These are phyloP conservation scores for Neurospora sp. DNA, from an alignment of 495 filamentous ascomycete species.

Conservation along the genomic window DNA sequence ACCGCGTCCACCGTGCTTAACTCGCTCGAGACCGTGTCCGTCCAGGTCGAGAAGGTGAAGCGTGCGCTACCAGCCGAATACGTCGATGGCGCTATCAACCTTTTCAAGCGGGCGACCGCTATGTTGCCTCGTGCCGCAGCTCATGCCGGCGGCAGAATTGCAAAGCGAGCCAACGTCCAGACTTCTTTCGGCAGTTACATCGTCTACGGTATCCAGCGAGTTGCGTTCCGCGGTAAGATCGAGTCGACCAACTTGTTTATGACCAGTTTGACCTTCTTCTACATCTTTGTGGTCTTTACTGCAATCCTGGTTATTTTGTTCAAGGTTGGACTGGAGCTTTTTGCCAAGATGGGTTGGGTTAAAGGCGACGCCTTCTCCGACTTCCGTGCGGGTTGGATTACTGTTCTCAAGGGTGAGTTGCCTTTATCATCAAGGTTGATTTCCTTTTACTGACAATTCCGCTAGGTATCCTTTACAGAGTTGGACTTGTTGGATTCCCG, in stretches of 20 bases:
- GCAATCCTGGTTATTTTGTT: constrained; percentile 65
- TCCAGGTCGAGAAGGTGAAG: constrained; percentile 65
- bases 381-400: constrained; percentile 79
- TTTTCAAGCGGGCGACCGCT: constrained; percentile 37
- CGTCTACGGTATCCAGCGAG: constrained; percentile 80
- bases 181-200: constrained; percentile 46
- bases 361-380: constrained; percentile 84
- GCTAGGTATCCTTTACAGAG: constrained; percentile 79
- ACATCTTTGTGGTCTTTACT: constrained; percentile 65
- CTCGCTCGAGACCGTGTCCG: constrained; percentile 62
- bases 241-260: constrained; percentile 92
- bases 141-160: constrained; percentile 24
- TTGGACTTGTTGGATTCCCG: constrained; percentile 87
- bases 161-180: constrained; percentile 37
- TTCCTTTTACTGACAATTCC: constrained; percentile 29
- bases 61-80: constrained; percentile 34
- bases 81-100: constrained; percentile 20
- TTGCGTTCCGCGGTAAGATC: constrained; percentile 75
- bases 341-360: constrained; percentile 63
- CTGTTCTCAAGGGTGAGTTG: constrained; percentile 20
- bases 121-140: constrained; percentile 34
- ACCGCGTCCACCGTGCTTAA: constrained; percentile 73
- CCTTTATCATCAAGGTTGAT: neutral
- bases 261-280: constrained; percentile 84
- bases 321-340: constrained; percentile 67